Evolutionary conservation across 345 rosid genomes (phyloP).

Genomic region (Xanthoceras sorbifolium): DNA sequence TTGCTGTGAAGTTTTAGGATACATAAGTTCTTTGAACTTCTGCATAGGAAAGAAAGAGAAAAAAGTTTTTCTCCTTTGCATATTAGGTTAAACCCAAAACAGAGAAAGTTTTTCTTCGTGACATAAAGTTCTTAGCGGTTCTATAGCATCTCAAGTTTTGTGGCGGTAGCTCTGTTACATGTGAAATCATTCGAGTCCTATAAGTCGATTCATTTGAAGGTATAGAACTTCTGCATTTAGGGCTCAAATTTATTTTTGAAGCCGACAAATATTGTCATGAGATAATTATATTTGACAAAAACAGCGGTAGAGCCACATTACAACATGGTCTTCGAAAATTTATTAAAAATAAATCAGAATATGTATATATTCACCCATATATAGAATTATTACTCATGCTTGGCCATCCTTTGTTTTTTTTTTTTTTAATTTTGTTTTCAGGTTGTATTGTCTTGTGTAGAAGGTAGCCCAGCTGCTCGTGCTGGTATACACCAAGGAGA

Average conservation of each 20-base stretch:
- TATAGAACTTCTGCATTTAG: not conserved
- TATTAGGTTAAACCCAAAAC: not conserved
- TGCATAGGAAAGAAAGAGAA: not conserved
- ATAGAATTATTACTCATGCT: not conserved
- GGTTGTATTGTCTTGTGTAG: slow-evolving; percentile 82
- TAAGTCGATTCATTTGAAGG: not conserved
- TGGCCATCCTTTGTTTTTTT: not conserved
- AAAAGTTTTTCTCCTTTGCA: not conserved
- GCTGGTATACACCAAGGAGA: slow-evolving; percentile 87
- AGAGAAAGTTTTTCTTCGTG: no score
- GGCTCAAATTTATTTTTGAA: not conserved
- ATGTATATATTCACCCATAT: not conserved
- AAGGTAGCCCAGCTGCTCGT: slow-evolving; percentile 90
- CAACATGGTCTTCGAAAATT: no score
- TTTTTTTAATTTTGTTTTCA: slow-evolving; percentile 31
- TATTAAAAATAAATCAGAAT: not conserved
- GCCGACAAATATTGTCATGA: not conserved
- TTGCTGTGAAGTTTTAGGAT: not conserved
- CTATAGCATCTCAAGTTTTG: not conserved
- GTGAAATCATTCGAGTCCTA: not conserved
- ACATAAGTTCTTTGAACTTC: not conserved
- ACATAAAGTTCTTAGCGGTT: not conserved
- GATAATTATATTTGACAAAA: not conserved
- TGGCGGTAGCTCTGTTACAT: not conserved
- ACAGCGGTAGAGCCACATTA: not conserved